phyloP scores from a whole-genome alignment of 495 filamentous ascomycete genomes.

The Rhizodiscina lignyota region DNA sequence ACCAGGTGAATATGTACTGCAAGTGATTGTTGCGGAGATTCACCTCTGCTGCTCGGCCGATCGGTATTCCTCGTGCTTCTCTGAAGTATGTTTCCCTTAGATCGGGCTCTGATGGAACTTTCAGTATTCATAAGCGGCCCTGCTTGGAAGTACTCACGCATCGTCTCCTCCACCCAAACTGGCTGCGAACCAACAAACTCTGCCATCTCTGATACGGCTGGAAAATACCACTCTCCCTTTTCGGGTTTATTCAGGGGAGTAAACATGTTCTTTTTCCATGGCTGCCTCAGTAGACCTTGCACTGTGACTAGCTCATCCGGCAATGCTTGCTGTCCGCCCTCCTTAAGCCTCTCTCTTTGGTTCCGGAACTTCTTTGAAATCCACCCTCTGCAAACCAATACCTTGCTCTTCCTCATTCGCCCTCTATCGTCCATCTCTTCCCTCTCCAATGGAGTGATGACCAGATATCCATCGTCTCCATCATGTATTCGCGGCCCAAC shows the following conservation, averaged over 20 bases:
- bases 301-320: slow-evolving; percentile 53
- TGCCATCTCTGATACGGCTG: slow-evolving; percentile 91
- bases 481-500: slow-evolving; percentile 80
- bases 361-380: slow-evolving; percentile 51
- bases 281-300: slow-evolving; percentile 70
- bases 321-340: slow-evolving; percentile 23
- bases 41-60: slow-evolving; percentile 80
- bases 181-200: slow-evolving; percentile 62
- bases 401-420: slow-evolving; percentile 21
- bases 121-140: too few relatives aligned
- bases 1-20: slow-evolving; percentile 99
- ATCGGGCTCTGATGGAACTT: slow-evolving; percentile 50
- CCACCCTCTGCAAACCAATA: slow-evolving; percentile 85
- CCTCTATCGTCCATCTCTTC: slow-evolving; percentile 21
- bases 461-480: slow-evolving; percentile 75
- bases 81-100: slow-evolving; percentile 53
- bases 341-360: slow-evolving; percentile 44
- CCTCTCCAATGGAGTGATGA: slow-evolving; percentile 79
- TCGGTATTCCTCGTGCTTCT: slow-evolving; percentile 68
- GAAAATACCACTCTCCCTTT: slow-evolving; percentile 78
- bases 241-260: slow-evolving; percentile 80
- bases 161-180: slow-evolving; percentile 93
- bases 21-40: slow-evolving; percentile 91
- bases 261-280: slow-evolving; percentile 95
- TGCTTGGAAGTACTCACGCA: too few relatives aligned